These are phyloP conservation scores for Thuja plicata DNA, from an alignment of 83 land plant species.

Conservation along the genomic window DNA sequence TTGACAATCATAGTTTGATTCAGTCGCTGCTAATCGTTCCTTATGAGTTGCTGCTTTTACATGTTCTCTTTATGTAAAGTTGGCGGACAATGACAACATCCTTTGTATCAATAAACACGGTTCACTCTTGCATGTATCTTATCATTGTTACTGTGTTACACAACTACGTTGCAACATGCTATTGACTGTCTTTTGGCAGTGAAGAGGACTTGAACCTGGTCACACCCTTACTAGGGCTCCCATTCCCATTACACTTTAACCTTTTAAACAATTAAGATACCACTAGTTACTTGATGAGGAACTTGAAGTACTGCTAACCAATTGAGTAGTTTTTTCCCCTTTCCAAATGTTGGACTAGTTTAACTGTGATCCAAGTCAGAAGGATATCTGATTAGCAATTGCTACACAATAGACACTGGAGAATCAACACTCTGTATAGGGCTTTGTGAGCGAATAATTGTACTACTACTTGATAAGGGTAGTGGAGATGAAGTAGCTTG, in stretches of 20 bases:
- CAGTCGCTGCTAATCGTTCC: no score
- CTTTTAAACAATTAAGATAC: neutral
- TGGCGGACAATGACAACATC: no score
- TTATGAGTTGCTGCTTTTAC: no score
- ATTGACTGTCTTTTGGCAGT: neutral
- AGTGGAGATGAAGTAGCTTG: neutral
- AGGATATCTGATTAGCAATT: neutral
- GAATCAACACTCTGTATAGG: neutral
- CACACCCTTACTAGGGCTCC: neutral
- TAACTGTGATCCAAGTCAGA: neutral
- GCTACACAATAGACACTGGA: neutral
- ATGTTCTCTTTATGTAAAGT: no score
- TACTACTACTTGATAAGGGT: neutral
- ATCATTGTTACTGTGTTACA: neutral
- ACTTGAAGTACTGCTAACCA: neutral
- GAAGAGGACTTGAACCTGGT: neutral
- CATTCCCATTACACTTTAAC: neutral
- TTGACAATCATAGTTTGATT: no score
- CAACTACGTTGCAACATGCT: neutral
- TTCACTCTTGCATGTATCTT: neutral
- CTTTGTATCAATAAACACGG: neutral
- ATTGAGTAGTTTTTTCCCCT: neutral
- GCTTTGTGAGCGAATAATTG: neutral
- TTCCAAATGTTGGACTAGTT: neutral
- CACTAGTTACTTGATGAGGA: neutral